Conservation (phyloP, 805 yeast genomes). For the Candida gorgasii region DNA sequence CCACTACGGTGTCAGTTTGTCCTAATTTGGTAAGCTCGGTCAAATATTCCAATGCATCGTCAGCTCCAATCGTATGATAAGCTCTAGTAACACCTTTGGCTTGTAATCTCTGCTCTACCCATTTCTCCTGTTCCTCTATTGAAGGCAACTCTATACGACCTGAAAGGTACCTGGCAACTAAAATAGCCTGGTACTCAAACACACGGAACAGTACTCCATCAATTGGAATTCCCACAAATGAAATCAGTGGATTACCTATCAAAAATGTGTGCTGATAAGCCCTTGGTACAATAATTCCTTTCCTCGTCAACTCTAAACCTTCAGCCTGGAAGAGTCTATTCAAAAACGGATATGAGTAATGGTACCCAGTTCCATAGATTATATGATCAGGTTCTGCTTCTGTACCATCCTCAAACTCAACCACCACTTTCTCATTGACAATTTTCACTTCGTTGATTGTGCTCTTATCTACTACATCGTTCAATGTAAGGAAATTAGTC, state of each 20-base stretch:
- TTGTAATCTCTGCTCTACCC: slow-evolving; percentile 29
- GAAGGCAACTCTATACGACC: slow-evolving; percentile 38
- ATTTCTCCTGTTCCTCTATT: slow-evolving; percentile 35
- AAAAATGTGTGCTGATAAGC: slow-evolving; percentile 42
- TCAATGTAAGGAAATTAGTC: background rate
- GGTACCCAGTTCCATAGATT: slow-evolving; percentile 53
- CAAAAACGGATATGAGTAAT: slow-evolving; percentile 49
- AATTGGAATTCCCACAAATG: slow-evolving; percentile 40
- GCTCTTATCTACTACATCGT: slow-evolving; percentile 29
- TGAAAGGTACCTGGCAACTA: slow-evolving; percentile 57
- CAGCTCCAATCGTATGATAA: slow-evolving; percentile 35
- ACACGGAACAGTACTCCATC: slow-evolving; percentile 49
- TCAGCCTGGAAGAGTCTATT: slow-evolving; percentile 13
- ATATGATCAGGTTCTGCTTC: slow-evolving; percentile 36
- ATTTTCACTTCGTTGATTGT: slow-evolving; percentile 23
- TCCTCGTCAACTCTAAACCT: slow-evolving; percentile 27
- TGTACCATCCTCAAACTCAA: slow-evolving; percentile 29
- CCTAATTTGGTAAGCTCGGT: slow-evolving; percentile 26
- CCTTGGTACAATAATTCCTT: slow-evolving; percentile 39
- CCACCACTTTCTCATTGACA: slow-evolving; percentile 18
- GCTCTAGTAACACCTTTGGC: slow-evolving; percentile 15
- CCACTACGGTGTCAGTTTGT: slow-evolving; percentile 12
- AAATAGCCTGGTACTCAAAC: slow-evolving; percentile 54
- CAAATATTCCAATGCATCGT: slow-evolving; percentile 29
- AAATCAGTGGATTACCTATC: slow-evolving; percentile 44